These are phyloP conservation scores for Populus simonii DNA, from an alignment of 345 rosid genomes.

Conservation along the genomic window DNA sequence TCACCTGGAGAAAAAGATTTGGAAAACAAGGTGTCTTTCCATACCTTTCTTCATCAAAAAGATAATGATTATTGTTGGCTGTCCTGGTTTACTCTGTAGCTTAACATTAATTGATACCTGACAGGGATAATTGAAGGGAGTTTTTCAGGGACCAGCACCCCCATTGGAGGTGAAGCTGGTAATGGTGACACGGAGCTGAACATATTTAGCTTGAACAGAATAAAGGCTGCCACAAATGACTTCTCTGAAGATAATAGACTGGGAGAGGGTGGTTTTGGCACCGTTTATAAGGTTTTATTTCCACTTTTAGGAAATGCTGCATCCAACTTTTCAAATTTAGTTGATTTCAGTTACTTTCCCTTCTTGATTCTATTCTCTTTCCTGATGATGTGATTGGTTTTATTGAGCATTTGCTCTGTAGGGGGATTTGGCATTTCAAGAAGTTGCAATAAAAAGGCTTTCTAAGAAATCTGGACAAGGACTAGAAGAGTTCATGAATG, in stretches of 20 bases:
- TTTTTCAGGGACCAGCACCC: background rate
- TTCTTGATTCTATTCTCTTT: background rate
- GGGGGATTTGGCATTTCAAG: background rate
- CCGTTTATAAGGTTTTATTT: constrained; percentile 15
- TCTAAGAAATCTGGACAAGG: constrained; percentile 20
- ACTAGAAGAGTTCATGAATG: constrained; percentile 16
- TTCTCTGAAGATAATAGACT: constrained; percentile 18
- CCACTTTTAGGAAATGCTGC: background rate
- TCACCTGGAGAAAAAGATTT: background rate
- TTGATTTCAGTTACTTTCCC: background rate
- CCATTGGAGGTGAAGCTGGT: background rate
- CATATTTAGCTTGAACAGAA: background rate
- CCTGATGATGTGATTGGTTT: background rate
- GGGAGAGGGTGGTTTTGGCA: constrained; percentile 30
- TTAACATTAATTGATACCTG: background rate
- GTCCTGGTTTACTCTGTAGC: background rate
- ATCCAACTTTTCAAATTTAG: background rate
- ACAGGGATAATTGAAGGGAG: background rate
- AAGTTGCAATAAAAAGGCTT: constrained; percentile 23
- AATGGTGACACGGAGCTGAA: background rate
- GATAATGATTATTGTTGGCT: background rate
- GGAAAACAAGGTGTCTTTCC: background rate
- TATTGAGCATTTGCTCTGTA: background rate
- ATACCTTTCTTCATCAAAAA: background rate
- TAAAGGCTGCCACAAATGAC: constrained; percentile 14